Conservation (phyloP, 805 yeast genomes). For the Cyberlindnera americana region DNA sequence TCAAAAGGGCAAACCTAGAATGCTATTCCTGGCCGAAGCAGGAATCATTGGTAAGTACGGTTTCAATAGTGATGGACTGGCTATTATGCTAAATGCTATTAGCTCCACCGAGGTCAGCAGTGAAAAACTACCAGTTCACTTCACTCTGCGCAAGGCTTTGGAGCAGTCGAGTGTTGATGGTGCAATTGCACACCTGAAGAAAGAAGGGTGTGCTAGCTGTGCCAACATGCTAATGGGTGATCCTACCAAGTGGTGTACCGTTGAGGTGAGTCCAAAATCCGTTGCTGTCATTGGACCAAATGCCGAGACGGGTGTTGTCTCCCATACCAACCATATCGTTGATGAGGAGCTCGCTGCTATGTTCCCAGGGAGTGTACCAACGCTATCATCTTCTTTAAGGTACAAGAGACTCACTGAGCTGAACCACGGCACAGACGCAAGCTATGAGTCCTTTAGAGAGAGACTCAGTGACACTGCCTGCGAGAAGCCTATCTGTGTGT, state of each 20-base stretch:
- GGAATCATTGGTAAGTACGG: constrained; percentile 28
- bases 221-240: constrained; percentile 27
- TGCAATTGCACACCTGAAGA: constrained; percentile 13
- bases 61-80: constrained; percentile 21
- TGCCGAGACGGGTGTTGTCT: constrained; percentile 13
- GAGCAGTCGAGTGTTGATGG: constrained; percentile 25
- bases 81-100: constrained; percentile 24
- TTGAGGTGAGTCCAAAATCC: constrained; percentile 25
- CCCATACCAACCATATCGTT: constrained; percentile 28
- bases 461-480: constrained; percentile 22
- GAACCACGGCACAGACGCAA: constrained; percentile 15
- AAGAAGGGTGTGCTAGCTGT: constrained; percentile 25
- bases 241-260: constrained; percentile 16
- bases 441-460: constrained; percentile 17
- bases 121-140: constrained; percentile 34
- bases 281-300: constrained; percentile 16
- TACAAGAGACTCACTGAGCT: constrained; percentile 17
- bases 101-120: constrained; percentile 27
- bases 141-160: constrained; percentile 33
- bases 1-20: constrained; percentile 23
- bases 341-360: constrained; percentile 3
- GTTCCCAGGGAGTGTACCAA: constrained; percentile 15
- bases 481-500: constrained; percentile 24
- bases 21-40: constrained; percentile 27
- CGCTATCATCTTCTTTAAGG: constrained; percentile 19